Evolutionary conservation across 441 rosid genomes (phyloP), one percentile per base, ranked within the genome.

Genomic region (Adansonia madagascariensis): DNA sequence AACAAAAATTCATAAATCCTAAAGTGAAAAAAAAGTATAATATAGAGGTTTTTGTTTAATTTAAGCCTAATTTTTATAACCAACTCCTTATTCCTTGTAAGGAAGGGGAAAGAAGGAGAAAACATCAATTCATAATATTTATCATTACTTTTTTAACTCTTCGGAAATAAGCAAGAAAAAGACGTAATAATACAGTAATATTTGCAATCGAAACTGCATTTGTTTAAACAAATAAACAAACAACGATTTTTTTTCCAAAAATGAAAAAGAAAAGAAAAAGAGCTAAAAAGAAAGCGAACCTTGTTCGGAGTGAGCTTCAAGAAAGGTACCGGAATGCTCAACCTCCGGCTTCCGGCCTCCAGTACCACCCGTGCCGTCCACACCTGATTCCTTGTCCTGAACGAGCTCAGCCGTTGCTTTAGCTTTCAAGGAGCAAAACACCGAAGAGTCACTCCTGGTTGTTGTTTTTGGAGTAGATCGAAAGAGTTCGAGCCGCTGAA

Each of bases 281-380:
- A 3, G 27, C 4, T 6, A 55, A 8, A 46, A 27, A 56, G 53
- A 39, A 71, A 74, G 2, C 75, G 70, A 72, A 94, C 99, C 98
- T 89, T 89, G 79, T 78, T 89, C 98, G 55, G 89, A 86, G 52
- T 84, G 86, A 27, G 87, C 99, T 78, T 92, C 91, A 60, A 91
- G 84, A 80, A 95, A 92, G 49, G 92, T 83, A 76, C 93, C 91
- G 6, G 88, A 82, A 79, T 85, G 92, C 49, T 80, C 71, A 22
- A 77, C 66, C 47, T 47, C 63, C 50, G 75, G 75, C 17, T n/a
- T 47, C 67, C 75, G 76, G 8, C 17, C 81, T 17, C 20, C 77
- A 39, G 53, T 67, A 24, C 57, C 67, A 59, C 78, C 74, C 62
- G 69, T 81, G 1, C 86, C 67, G 50, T 86, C 81, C 6, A 80